These are phyloP conservation scores for Oryza rufipogon DNA, from an alignment of 176 grass and related monocot genomes.

Conservation along the genomic window DNA sequence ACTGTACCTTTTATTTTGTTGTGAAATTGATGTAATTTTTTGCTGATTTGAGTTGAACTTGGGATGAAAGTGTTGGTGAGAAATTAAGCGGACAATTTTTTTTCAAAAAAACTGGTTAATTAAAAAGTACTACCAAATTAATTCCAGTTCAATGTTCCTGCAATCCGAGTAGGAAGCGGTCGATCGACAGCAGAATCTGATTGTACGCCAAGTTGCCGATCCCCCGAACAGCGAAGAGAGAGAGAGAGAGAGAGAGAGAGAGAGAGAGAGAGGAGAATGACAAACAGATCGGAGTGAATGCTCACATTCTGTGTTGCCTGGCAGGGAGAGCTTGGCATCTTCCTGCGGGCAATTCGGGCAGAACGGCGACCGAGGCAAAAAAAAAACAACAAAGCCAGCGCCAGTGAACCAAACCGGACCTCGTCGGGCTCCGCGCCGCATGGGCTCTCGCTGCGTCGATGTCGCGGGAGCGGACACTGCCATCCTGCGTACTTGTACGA, in stretches of 20 bases:
- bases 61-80: no score
- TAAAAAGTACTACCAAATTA: not conserved
- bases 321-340: not conserved
- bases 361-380: slow-evolving; percentile 19
- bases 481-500: no score
- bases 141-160: not conserved
- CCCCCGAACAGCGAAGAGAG: not conserved
- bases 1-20: no score
- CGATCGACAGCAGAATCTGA: not conserved
- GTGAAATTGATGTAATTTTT: no score
- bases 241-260: not conserved
- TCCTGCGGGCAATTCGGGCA: slow-evolving; percentile 31
- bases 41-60: no score
- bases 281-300: not conserved
- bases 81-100: no score
- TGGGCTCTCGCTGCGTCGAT: not conserved
- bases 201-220: not conserved
- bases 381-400: no score
- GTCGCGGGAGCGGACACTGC: no score
- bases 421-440: not conserved
- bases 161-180: not conserved
- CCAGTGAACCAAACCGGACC: not conserved
- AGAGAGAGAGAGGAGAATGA: not conserved
- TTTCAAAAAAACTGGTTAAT: no score
- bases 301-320: slow-evolving; percentile 1